Evolutionary conservation across 1,284 basidiomycete genomes (phyloP).

Genomic region (Sanghuangporus weigelae): DNA sequence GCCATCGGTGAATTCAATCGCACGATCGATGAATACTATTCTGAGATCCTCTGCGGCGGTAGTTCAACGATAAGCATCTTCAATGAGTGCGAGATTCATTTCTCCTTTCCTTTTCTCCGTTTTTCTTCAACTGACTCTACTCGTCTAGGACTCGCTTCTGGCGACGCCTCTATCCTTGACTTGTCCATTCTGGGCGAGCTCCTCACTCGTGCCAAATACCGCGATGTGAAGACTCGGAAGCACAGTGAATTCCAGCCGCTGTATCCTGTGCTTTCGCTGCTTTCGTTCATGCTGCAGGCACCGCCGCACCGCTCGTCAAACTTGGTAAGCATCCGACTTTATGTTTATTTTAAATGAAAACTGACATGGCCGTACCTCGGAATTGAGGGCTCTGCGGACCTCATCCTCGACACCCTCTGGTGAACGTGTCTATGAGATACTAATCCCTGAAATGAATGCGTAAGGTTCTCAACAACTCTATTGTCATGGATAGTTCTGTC

Average conservation of each 20-base stretch:
- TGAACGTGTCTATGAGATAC: slow-evolving; percentile 31
- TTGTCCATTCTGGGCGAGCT: slow-evolving; percentile 92
- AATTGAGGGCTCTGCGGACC: slow-evolving; percentile 75
- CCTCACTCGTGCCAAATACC: slow-evolving; percentile 89
- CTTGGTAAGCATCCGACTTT: slow-evolving; percentile 49
- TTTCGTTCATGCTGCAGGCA: slow-evolving; percentile 97
- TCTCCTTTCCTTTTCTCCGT: neutral
- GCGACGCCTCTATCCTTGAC: slow-evolving; percentile 97
- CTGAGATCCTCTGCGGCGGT: slow-evolving; percentile 84
- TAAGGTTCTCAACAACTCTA: slow-evolving; percentile 7
- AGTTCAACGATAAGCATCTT: slow-evolving; percentile 88
- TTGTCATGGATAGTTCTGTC: neutral
- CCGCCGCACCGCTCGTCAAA: slow-evolving; percentile 97
- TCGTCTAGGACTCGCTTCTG: slow-evolving; percentile 80
- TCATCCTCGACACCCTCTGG: slow-evolving; percentile 85
- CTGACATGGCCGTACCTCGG: slow-evolving; percentile 93
- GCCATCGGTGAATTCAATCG: slow-evolving; percentile 96
- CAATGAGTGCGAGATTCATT: slow-evolving; percentile 83
- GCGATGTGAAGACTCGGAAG: slow-evolving; percentile 45
- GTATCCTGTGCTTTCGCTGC: slow-evolving; percentile 83
- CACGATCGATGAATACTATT: slow-evolving; percentile 98
- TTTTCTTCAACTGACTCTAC: neutral
- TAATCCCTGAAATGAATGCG: neutral
- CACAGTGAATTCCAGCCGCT: slow-evolving; percentile 68
- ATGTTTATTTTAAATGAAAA: slow-evolving; percentile 23